These are phyloP conservation scores for Pseudoneurospora amorphoporcata DNA, from an alignment of 495 filamentous ascomycete genomes.

Conservation along the genomic window DNA sequence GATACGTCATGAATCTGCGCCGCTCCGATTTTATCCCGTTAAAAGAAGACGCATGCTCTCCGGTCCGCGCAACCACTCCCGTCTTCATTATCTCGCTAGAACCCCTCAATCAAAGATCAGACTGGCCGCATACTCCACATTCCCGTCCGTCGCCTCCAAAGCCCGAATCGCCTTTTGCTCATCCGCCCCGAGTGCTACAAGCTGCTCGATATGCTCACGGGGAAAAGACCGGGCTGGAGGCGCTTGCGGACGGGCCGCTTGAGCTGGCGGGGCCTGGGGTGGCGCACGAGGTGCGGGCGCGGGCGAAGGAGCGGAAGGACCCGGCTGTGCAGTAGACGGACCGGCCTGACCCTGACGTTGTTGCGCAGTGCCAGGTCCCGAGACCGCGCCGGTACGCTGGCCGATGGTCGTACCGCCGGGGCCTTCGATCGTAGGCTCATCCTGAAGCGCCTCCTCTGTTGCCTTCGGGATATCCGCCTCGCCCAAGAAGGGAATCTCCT, in stretches of 20 bases:
- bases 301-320: constrained; percentile 24
- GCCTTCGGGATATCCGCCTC: constrained; percentile 88
- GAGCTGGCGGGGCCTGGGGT: constrained; percentile 3
- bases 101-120: constrained; percentile 65
- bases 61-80: not conserved
- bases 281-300: constrained; percentile 2
- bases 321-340: not conserved
- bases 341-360: constrained; percentile 5
- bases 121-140: constrained; percentile 78
- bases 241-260: constrained; percentile 6
- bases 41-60: not conserved
- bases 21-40: not conserved
- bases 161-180: constrained; percentile 69
- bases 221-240: constrained; percentile 35
- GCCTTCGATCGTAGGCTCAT: constrained; percentile 80
- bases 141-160: constrained; percentile 70
- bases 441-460: constrained; percentile 56
- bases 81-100: not conserved
- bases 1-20: not conserved
- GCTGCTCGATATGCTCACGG: constrained; percentile 53
- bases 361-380: constrained; percentile 34
- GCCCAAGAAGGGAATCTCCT: constrained; percentile 79
- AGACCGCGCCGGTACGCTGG: constrained; percentile 72
- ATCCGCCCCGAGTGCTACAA: constrained; percentile 71
- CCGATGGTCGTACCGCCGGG: constrained; percentile 80